Evolutionary conservation across 345 rosid species (phyloP).

Genomic region (Theobroma cacao): DNA sequence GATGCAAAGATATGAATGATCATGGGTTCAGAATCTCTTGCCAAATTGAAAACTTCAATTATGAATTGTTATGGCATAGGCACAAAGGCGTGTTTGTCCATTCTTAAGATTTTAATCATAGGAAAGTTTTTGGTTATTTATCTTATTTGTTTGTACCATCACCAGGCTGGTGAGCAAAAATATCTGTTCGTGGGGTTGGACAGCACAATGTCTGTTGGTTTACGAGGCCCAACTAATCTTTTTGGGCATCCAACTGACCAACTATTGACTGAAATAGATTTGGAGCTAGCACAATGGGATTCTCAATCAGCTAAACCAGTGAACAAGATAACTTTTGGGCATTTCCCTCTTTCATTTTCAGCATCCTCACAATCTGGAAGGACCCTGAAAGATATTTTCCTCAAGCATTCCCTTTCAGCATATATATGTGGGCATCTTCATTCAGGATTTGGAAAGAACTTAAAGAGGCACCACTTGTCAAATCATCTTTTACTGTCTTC

Average conservation of each 20-base stretch:
- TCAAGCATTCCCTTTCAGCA: slow-evolving; percentile 82
- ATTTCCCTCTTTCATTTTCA: slow-evolving; percentile 87
- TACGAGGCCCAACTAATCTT: slow-evolving; percentile 95
- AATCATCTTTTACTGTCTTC: slow-evolving; percentile 32
- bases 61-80: background rate
- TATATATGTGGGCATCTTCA: slow-evolving; percentile 95
- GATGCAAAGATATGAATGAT: background rate
- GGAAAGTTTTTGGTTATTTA: background rate
- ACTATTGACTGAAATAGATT: slow-evolving; percentile 56
- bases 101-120: background rate
- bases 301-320: slow-evolving; percentile 48
- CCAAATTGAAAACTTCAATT: background rate
- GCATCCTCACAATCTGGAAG: slow-evolving; percentile 55
- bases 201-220: slow-evolving; percentile 69
- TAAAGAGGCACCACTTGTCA: slow-evolving; percentile 72
- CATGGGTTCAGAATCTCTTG: background rate
- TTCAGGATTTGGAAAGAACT: slow-evolving; percentile 74
- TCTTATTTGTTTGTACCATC: slow-evolving; percentile 18
- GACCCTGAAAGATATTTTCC: slow-evolving; percentile 72
- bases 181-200: slow-evolving; percentile 90
- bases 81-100: background rate
- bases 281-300: slow-evolving; percentile 77
- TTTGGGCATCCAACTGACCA: slow-evolving; percentile 92
- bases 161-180: slow-evolving; percentile 55
- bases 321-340: slow-evolving; percentile 86